Base-by-base conservation (phyloP, 495 filamentous ascomycete genomes). In the Neurospora sp. region DNA sequence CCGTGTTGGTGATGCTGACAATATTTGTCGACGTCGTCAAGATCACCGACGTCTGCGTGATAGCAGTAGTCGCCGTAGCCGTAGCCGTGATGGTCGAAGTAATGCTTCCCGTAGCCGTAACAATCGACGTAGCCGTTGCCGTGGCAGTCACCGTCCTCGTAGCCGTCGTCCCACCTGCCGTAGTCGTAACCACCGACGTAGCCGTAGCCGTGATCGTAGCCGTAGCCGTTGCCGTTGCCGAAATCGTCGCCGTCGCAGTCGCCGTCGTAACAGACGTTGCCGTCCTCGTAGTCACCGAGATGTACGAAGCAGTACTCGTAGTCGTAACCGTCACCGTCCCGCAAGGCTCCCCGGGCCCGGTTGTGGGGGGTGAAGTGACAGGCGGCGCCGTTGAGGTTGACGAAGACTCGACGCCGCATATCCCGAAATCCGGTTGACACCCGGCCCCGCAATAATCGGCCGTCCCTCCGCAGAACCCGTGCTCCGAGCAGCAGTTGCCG, bases 401-500 rank as follows among this genome's bases (percentile, higher is more conserved):
- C 48, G 22, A 61, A 3, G 44, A 27, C 53, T 61, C 53, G 0
- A 61, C 22, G 1, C 53, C 53, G 22, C 83, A 83, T n/a, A 74
- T 78, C n/a, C 84, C 82, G 70, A 81, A 83, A 0, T 27, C 75
- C 2, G 77, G 9, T 46, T 83, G 83, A 74, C 83, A 85, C 3
- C 83, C 83, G 14, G 75, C 5, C 22, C 66, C 44, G 74, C 79
- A 85, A 70, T 82, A 79, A 76, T 84, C 77, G 68, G 77, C 75
- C n/a, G 78, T 82, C 69, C 74, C 76, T 44, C 82, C 80, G 69
- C 83, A 84, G 66, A 73, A 82, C 39, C 80, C 76, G 73, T 79
- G 80, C 72, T 71, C 70, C 68, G 83, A 85, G 74, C 83, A 85
- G 74, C 83, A 85, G 40, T 75, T 74, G 22, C 83, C 83, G 69